Base-by-base conservation (phyloP, 306 rosid genomes). In the Cicer judaicum region DNA sequence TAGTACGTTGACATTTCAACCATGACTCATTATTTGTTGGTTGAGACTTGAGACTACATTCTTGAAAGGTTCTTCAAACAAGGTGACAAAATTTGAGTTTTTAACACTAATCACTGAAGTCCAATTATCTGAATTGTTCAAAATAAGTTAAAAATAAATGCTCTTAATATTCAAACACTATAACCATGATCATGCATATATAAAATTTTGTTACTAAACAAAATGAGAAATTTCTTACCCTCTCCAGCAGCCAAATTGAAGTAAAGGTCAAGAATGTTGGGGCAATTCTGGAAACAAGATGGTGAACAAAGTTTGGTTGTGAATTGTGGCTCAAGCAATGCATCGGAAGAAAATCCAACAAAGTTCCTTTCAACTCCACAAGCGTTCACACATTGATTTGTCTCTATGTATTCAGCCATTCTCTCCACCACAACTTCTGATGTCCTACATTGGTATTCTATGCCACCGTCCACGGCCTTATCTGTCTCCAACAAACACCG, bases 181-280 rank as follows among this genome's bases (percentile, higher is more conserved):
- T 24, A 24, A 24, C 34, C 34, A 24, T 24, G 34, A 3, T 24
- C 4, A 24, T 24, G 34, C 34, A 41, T 41, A 41, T 41, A 46
- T 24, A 24, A 24, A 46, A 10, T 14, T 50, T 52, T 14, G 8
- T 21, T 14, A 6, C 1, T 5, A 13, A 13, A 12, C 6, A 1
- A 10, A 74, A 36, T 64, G 43, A 47, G 54, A 4, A 39, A 61
- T 7, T 47, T 76, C 74, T 67, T 84, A 90, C 96, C 96, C 36
- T 90, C 92, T 5, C 89, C 96, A 36, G 92, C 88, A 18, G 96
- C 92, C 88, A 90, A 81, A 19, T 90, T 90, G 89, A 83, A 90
- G 84, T 86, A 90, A 67, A 88, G 92, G 19, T 90, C 92, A 59
- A 85, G 80, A 67, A 90, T 80, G 85, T 93, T 93, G 75, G 93